phyloP scores from a whole-genome alignment of 1,284 basidiomycete genomes.

The Austroboletus novae-zelandiae region DNA sequence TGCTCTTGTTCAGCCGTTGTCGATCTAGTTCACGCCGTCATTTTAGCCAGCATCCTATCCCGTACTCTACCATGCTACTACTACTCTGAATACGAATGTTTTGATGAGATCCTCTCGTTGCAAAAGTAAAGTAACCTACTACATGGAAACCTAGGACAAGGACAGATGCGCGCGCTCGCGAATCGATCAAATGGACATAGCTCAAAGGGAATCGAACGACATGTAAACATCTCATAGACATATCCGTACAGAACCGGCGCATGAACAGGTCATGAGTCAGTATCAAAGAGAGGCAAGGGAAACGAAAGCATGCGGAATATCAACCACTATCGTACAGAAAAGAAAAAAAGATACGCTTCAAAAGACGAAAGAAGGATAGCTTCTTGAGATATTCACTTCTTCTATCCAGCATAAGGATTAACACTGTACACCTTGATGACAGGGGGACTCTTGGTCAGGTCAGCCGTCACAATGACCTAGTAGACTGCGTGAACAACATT shows the following conservation, averaged over 20 bases:
- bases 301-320: conserved; percentile 33
- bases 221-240: conserved; percentile 28
- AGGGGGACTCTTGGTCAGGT: conserved; percentile 91
- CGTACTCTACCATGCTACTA: neutral
- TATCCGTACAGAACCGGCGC: conserved; percentile 33
- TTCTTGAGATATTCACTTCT: conserved; percentile 31
- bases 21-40: too few relatives aligned
- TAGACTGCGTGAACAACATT: conserved; percentile 10
- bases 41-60: neutral
- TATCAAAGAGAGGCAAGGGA: conserved; percentile 26
- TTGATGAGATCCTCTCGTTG: conserved; percentile 13
- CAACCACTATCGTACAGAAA: conserved; percentile 28
- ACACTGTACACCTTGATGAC: conserved; percentile 92
- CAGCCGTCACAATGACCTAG: conserved; percentile 89
- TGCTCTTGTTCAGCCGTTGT: too few relatives aligned
- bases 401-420: conserved; percentile 68
- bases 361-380: conserved; percentile 1
- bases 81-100: neutral
- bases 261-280: conserved; percentile 33
- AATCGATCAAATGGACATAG: conserved; percentile 13
- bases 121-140: conserved; percentile 19
- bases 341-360: conserved; percentile 10
- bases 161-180: conserved; percentile 14
- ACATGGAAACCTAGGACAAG: conserved; percentile 22
- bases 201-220: conserved; percentile 16